Base-by-base conservation (phyloP, 345 rosid species). In the Eucalyptus camaldulensis region DNA sequence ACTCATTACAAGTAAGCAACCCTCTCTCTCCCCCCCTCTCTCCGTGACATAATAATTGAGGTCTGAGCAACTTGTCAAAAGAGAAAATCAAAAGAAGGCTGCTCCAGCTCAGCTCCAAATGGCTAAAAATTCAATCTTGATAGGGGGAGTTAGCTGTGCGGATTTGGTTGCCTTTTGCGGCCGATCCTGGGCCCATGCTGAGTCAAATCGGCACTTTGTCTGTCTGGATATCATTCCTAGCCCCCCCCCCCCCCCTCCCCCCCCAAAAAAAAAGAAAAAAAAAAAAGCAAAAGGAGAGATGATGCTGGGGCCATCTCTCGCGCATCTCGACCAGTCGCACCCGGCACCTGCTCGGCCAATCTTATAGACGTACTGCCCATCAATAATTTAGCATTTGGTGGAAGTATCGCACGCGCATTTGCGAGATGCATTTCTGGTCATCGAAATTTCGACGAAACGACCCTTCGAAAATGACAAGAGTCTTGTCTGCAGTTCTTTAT, bases 1-100 rank as follows among this genome's bases (percentile, higher is more conserved):
- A 94, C 98, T 17, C 99, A 97, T 87, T 95, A 97, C 97, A 89
- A 96, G 99, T 97, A 94, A 69, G 86, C 29, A 13, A 47, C 15
- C 72, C 88, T 89, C 87, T 87, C 87, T 67, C 88, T 90, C 92
- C 53, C 6, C 53, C 0, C 8, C 58, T 51, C 56, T 53, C 24
- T 53, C 58, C 58, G 25, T 24, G 80, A 12, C 33, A 6, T 21
- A 76, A 76, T 76, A 76, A 72, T 37, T 72, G 81, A 72, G 83
- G 47, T 21, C 58, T 33, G 44, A 56, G 54, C 31, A 86, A 86
- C 87, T 86, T 86, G 87, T 56, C 44, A 43, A 51, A 25, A 86
- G 24, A 76, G 83, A 76, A 37, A 76, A 76, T 76, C 47, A 76
- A 37, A 25, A 37, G 24, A 76, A 76, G 27, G 83, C 14, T 37